Base-by-base conservation (phyloP, 2,329 filamentous ascomycete species). In the Keithomyces neogunnii region DNA sequence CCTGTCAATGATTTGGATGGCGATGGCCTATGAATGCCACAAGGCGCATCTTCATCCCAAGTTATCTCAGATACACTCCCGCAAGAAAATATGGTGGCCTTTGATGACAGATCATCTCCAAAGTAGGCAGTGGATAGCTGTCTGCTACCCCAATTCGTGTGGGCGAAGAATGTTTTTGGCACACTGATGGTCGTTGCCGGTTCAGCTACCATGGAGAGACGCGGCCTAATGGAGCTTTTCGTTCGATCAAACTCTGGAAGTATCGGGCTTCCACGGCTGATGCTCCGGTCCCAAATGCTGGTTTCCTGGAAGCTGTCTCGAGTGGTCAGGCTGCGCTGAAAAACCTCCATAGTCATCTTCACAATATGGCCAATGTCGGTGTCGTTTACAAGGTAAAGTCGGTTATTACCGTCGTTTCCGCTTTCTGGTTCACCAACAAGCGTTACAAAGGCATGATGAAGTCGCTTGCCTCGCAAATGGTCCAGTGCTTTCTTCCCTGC, bases 101-200 rank as follows among this genome's bases (percentile, higher is more conserved):
- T 62, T 5, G 58, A 55, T 10, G 61, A 55, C 2, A 54, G 47
- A 13, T 44, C 32, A 30, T 39, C 39, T 36, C 29, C 33, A 13
- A 45, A 43, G 29, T 44, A 38, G 7, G 40, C n/a, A n/a, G 29
- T 32, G n/a, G 49, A 51, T 5, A 38, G 19, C 11, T 48, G n/a
- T 30, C 32, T 10, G 19, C 29, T 43, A 11, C 42, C 39, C 48
- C 46, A 51, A 4, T 49, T 46, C 3, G 52, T 50, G 10, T 53
- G 58, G 5, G 66, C 53, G 33, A 67, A 68, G 2, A 63, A 60
- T 9, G 66, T 62, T 36, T 54, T 58, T 5, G 67, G 66, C 29
- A 63, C 28, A 51, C 57, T 68, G 42, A 69, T 62, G 1, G 66
- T 70, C 1, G 63, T 69, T 4, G 63, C 63, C 44, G 67, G 63